Evolutionary conservation across 164 flowering plant genomes (phyloP).

Genomic region (Umbilicus rupestris): DNA sequence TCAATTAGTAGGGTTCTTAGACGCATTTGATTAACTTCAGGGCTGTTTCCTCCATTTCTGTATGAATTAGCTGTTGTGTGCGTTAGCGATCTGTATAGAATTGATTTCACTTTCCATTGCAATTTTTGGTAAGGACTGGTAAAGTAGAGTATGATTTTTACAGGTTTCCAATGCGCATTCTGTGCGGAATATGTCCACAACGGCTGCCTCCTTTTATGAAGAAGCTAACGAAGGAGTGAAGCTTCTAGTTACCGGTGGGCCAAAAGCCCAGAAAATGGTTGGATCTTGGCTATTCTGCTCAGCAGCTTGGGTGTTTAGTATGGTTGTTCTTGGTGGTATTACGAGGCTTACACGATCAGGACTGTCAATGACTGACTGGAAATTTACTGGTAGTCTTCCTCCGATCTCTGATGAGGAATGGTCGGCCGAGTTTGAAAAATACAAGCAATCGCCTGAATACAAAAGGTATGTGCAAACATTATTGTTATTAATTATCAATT

Average conservation of each 20-base stretch:
- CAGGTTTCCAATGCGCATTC: constrained; percentile 34
- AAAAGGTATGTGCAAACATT: constrained; percentile 47
- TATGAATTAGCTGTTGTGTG: too few species aligned
- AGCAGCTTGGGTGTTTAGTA: constrained; percentile 96
- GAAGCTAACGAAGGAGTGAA: constrained; percentile 47
- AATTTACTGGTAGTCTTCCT: constrained; percentile 82
- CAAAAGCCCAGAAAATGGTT: constrained; percentile 70
- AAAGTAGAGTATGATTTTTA: not conserved
- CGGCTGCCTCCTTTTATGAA: constrained; percentile 26
- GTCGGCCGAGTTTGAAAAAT: constrained; percentile 80
- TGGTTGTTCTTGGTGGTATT: constrained; percentile 92
- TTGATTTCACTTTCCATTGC: constrained; percentile 1
- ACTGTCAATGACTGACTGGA: constrained; percentile 98
- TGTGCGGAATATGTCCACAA: constrained; percentile 46
- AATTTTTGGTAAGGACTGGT: not conserved
- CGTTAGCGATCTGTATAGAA: not conserved
- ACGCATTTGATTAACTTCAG: not conserved
- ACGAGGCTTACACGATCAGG: constrained; percentile 92
- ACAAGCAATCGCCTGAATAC: constrained; percentile 90
- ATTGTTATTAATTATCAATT: not conserved
- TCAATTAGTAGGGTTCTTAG: not conserved
- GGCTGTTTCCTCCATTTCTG: not conserved
- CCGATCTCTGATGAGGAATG: constrained; percentile 80
- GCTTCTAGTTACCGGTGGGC: constrained; percentile 69
- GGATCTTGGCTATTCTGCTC: constrained; percentile 93